A percentile compares a stretch with the other conserved stretches of the same genome.
These are phyloP conservation scores for Rhizoclosmatium globosum DNA, from an alignment of 192 early-diverging fungal species.

Conservation along the genomic window DNA sequence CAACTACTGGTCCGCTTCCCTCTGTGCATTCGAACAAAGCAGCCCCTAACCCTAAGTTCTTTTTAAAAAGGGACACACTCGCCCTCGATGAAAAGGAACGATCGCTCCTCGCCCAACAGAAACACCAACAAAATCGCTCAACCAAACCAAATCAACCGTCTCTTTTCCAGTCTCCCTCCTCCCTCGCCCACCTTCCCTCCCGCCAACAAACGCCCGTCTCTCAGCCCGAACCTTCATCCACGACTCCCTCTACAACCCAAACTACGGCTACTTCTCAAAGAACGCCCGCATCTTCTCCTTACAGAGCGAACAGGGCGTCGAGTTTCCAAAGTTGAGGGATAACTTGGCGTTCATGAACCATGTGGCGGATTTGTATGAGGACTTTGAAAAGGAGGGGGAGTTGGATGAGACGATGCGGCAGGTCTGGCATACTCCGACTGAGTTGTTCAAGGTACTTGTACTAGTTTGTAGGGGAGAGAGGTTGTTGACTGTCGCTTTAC, in stretches of 20 bases:
- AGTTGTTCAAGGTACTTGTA: constrained; percentile 79
- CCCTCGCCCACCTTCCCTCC: not conserved
- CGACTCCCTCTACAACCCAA: constrained; percentile 93
- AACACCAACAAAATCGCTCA: too few species aligned
- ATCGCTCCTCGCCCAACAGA: too few species aligned
- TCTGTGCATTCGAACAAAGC: too few species aligned
- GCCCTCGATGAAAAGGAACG: too few species aligned
- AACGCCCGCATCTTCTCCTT: constrained; percentile 63
- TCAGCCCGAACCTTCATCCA: constrained; percentile 75
- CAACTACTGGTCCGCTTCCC: too few species aligned
- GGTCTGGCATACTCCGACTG: constrained; percentile 98
- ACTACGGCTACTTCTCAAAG: constrained; percentile 98
- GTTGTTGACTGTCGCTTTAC: too few species aligned
- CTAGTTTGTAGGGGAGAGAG: too few species aligned
- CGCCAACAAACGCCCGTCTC: constrained; percentile 18
- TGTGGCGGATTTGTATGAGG: constrained; percentile 75
- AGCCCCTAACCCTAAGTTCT: too few species aligned
- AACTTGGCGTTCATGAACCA: constrained; percentile 84
- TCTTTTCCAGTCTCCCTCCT: not conserved
- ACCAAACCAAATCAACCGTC: too few species aligned
- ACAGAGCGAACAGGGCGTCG: constrained; percentile 41
- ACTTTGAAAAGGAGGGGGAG: constrained; percentile 43
- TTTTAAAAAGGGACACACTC: too few species aligned
- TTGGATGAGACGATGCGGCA: constrained; percentile 74
- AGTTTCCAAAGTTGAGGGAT: constrained; percentile 72